Evolutionary conservation across 2,329 filamentous ascomycete genomes (phyloP), one percentile per base, ranked within the genome.

Genomic region (Rhynchosporium secalis): DNA sequence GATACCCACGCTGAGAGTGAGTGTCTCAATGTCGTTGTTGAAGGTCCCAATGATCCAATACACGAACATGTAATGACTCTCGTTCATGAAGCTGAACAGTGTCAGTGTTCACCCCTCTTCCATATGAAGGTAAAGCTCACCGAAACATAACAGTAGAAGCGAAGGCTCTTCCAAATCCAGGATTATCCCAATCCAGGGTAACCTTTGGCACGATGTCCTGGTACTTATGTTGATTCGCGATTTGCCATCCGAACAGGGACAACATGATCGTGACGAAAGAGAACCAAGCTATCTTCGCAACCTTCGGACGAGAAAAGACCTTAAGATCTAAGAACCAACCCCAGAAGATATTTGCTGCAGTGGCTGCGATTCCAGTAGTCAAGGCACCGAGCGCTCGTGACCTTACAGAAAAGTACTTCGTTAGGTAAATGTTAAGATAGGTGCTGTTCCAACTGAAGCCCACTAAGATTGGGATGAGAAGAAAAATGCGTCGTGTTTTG

Each of bases 321-420:
- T 65, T 69, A 7, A 63, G 46, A 41, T 69, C 67, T 4, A 69
- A 45, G 13, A 65, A 65, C 38, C 61, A 63, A 0, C 88, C 88
- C 0, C 90, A 78, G 0, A 89, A 54, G 56, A 90, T 90, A 2
- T 88, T 87, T 2, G 79, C 79, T 2, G 81, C 81, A 1, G 90
- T 80, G 2, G 87, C 87, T 8, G 88, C 79, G 7, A 91, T 80
- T 2, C 86, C 88, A 0, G 85, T 86, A 2, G 91, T 70, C 67
- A 91, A 88, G 0, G 87, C 90, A 0, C 86, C 88, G 2, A 91
- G 76, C 0, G 89, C 87, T 51, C 89, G 80, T 1, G 87, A 79
- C 2, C 88, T 82, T 1, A 91, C 89, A 0, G 81, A 82, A 70
- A 91, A 90, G 85, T 86, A 91, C 31, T 76, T 79, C 9, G 80